phyloP scores from a whole-genome alignment of 768 basidiomycete genomes.

The Termitomyces heimii region DNA sequence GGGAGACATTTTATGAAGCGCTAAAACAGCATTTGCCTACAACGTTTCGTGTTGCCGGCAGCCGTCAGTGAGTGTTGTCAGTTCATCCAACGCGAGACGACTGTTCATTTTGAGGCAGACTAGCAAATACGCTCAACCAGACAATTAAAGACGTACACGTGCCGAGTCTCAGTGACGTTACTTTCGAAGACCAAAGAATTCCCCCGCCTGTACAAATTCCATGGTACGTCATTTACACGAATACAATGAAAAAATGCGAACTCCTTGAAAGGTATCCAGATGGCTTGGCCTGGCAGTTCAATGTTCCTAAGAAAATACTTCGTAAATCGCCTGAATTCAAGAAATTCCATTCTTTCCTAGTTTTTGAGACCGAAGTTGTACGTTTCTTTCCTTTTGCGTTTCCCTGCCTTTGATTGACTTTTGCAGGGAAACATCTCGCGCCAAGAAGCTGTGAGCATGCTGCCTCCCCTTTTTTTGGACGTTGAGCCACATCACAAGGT shows the following conservation, averaged over 20 bases:
- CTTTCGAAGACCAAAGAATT: conserved; percentile 70
- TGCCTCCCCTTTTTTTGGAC: conserved; percentile 93
- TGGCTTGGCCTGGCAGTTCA: conserved; percentile 94
- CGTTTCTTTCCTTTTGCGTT: conserved; percentile 21
- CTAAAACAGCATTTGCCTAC: conserved; percentile 78
- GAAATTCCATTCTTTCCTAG: conserved; percentile 92
- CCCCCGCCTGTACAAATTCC: conserved; percentile 79
- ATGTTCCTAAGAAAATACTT: conserved; percentile 82
- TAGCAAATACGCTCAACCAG: conserved; percentile 69
- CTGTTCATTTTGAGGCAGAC: conserved; percentile 29
- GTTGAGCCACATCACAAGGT: conserved; percentile 90
- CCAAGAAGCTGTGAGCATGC: conserved; percentile 98
- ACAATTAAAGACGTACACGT: conserved; percentile 76
- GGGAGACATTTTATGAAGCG: conserved; percentile 62
- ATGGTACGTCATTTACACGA: conserved; percentile 48
- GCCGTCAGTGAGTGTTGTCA: conserved; percentile 56
- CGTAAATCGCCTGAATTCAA: conserved; percentile 88
- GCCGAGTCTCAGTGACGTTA: conserved; percentile 63
- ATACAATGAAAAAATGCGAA: conserved; percentile 5
- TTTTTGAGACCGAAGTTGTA: conserved; percentile 97
- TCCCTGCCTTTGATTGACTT: background rate
- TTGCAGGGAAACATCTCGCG: conserved; percentile 87
- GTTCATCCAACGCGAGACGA: background rate
- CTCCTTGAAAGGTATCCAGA: conserved; percentile 73
- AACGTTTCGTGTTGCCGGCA: conserved; percentile 90